A percentile compares a stretch with the other conserved stretches of the same genome.
These are phyloP conservation scores for Marsdenia floribunda DNA, from an alignment of 257 asterid species.

Conservation along the genomic window DNA sequence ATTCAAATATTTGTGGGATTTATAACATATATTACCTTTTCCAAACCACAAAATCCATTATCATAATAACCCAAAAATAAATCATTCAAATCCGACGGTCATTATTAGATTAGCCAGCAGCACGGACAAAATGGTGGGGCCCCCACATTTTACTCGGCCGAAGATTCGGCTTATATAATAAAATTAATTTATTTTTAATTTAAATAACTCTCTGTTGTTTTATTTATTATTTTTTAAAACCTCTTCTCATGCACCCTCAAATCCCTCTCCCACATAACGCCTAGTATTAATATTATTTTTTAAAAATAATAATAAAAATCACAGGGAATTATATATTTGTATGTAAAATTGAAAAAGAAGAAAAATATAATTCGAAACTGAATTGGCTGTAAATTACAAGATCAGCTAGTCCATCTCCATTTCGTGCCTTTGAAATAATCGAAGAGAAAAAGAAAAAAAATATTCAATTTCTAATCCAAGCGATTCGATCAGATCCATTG, in stretches of 20 bases:
- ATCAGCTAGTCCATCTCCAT: slow-evolving; percentile 13
- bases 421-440: slow-evolving; percentile 15
- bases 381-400: slow-evolving; percentile 5
- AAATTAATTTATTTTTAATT: not conserved
- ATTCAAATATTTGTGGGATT: no score
- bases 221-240: not conserved
- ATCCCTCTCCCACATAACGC: not conserved
- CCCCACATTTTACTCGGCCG: not conserved
- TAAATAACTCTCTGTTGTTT: no score
- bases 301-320: no score
- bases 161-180: not conserved
- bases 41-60: not conserved
- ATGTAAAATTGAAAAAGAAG: not conserved
- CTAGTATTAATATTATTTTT: not conserved
- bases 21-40: not conserved
- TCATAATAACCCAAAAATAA: not conserved
- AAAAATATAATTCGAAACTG: not conserved
- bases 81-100: not conserved
- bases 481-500: slow-evolving; percentile 16
- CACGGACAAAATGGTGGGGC: not conserved
- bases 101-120: not conserved
- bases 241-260: not conserved
- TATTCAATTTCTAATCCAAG: not conserved
- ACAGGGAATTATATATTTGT: not conserved
- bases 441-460: not conserved